These are phyloP conservation scores for Halenospora varia DNA, from an alignment of 495 filamentous ascomycete species.

Conservation along the genomic window DNA sequence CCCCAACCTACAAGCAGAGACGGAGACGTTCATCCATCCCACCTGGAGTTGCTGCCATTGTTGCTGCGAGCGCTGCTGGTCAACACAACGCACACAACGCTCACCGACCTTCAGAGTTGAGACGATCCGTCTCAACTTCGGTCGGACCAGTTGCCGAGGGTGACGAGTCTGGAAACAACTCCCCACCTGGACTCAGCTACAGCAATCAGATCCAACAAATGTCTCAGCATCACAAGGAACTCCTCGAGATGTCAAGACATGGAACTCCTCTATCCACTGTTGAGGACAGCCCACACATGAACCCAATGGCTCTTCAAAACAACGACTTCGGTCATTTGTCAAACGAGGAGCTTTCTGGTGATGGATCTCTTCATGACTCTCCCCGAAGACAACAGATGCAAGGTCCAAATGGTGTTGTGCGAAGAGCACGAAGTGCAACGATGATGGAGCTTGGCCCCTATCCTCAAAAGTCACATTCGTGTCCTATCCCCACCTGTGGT, in stretches of 20 bases:
- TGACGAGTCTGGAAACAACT: conserved; percentile 66
- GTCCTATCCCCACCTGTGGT: conserved; percentile 97
- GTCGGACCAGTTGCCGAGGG: conserved; percentile 77
- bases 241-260: conserved; percentile 80
- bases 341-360: conserved; percentile 56
- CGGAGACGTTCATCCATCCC: conserved; percentile 88
- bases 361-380: conserved; percentile 53
- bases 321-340: conserved; percentile 65
- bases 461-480: conserved; percentile 95
- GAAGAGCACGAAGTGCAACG: conserved; percentile 90
- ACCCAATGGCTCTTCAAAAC: conserved; percentile 52
- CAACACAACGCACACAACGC: conserved; percentile 34
- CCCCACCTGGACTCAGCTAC: conserved; percentile 65
- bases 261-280: conserved; percentile 80
- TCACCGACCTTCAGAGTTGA: conserved; percentile 78
- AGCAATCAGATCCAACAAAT: conserved; percentile 55
- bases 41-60: conserved; percentile 61
- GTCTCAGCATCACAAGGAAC: conserved; percentile 67
- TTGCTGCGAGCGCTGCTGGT: conserved; percentile 52
- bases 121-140: conserved; percentile 87
- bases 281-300: conserved; percentile 71
- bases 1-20: conserved; percentile 96
- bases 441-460: conserved; percentile 96
- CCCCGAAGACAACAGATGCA: conserved; percentile 53
- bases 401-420: conserved; percentile 66